Evolutionary conservation across 768 basidiomycete species (phyloP), one percentile per base, ranked within the genome.

Genomic region (Tephrocybe sp.): DNA sequence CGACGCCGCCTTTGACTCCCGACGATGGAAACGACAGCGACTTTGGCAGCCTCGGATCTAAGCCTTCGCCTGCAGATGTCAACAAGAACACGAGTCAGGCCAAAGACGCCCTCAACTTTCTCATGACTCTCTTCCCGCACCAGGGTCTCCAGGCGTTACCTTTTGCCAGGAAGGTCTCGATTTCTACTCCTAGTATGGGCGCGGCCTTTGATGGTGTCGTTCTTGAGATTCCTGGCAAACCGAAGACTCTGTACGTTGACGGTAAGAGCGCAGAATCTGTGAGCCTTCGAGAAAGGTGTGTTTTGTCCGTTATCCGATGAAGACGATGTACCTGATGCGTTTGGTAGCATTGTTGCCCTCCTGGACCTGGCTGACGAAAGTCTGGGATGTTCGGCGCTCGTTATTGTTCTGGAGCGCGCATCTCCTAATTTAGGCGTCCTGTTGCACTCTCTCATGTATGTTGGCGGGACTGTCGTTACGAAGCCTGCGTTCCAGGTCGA

Each of bases 371-470:
- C 92, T 46, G 89, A 91, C 66, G 92, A 94, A 67, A 83, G 78
- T 49, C 75, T 94, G 36, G 77, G 77, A 58, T 92, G 91, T 66
- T 78, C 79, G 34, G 83, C 86, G 15, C 77, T 94, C 36, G 78
- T 93, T 52, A 91, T 94, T 56, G 86, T 78, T 30, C 72, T 94
- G 47, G 88, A 91, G 65, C 80, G 86, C 57, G 75, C 83, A 0
- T 86, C 83, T 34, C 78, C 82, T 15, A 79, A 77, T 47, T 75
- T 94, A 47, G 79, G 85, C 57, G 80, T 83, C 60, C 72, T 93
- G 49, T 73, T 94, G 30, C 93, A 94, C 62, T 87, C 92, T 42
- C 76, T 94, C 54, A 90, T 94, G 88, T 94, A 94, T 68, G 88
- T 94, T 45, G 91, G 91, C 54, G 92, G 89, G 47, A 80, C 78